Base-by-base conservation (phyloP, 768 basidiomycete species). In the Suillus plorans region DNA sequence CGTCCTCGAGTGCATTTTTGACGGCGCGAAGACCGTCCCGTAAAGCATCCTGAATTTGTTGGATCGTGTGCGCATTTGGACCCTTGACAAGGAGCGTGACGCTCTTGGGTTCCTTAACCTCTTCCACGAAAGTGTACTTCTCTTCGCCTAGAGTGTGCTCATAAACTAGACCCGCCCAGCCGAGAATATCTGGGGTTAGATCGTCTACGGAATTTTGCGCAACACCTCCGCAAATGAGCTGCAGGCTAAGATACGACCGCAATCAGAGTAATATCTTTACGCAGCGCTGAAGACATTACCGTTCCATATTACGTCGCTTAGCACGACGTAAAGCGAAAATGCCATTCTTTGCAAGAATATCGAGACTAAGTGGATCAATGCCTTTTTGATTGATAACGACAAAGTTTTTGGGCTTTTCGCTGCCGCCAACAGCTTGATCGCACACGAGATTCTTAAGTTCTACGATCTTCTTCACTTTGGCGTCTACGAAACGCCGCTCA, bases 171-270 rank as follows among this genome's bases (percentile, higher is more conserved):
- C 97, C 97, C 49, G 97, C 97, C 91, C 94, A 97, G 39, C 97
- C 97, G 59, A 99, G 88, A 41, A 94, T 84, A 61, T 91, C 90
- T 16, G 97, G 95, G 2, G 87, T 88, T 59, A 99, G 85, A 74
- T 99, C 97, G 70, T 99, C 97, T 16, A 98, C 95, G 63, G 96
- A 97, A 81, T 99, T 99, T 76, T 98, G 97, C 3, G 97, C 95
- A 69, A 89, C 83, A 70, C 97, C 97, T 62, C 97, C 97, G 77
- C 94, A 95, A 62, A 95, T 86, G 62, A 98, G 87, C 76, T 99
- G 97, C 63, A 99, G 77, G 49, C 95, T 97, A 71, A 60, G 60
- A 62, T 64, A 63, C 63, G 31, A 64, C 59, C 58, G 49, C 55
- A 59, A 66, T 67, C 61, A 67, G 36, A 63, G 13, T 47, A 53